A percentile compares a stretch with the other conserved stretches of the same genome.
Conservation (phyloP, 2,329 filamentous ascomycete genomes). For the Pseudocercospora pini-densiflorae region DNA sequence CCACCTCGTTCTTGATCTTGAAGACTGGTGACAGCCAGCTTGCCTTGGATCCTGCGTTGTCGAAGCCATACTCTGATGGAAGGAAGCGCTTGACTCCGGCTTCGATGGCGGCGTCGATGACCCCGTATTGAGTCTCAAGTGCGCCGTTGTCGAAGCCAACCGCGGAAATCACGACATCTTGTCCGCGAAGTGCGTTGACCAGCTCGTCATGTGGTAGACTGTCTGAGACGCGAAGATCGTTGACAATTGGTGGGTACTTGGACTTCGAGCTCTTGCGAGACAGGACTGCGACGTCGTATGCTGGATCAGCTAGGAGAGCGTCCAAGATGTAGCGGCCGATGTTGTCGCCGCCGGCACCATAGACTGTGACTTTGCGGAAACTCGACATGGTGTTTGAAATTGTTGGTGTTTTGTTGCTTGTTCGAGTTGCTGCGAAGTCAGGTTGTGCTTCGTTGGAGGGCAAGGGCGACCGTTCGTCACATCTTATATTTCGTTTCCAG, state of each 20-base stretch:
- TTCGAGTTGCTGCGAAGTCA: too few species aligned
- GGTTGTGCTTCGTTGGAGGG: neutral
- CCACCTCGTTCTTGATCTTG: slow-evolving; percentile 39
- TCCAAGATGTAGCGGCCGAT: slow-evolving; percentile 25
- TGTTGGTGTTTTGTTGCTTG: neutral
- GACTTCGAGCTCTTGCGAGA: slow-evolving; percentile 23
- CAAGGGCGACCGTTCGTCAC: neutral
- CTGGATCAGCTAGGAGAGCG: slow-evolving; percentile 19
- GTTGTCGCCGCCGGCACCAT: slow-evolving; percentile 28
- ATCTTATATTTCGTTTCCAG: neutral
- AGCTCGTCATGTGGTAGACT: slow-evolving; percentile 35
- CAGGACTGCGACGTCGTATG: slow-evolving; percentile 23
- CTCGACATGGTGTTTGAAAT: neutral
- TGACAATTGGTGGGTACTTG: slow-evolving; percentile 18
- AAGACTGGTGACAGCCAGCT: slow-evolving; percentile 39
- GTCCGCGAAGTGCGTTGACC: slow-evolving; percentile 40
- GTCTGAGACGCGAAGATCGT: slow-evolving; percentile 19
- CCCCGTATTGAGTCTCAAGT: slow-evolving; percentile 34
- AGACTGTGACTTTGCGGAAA: slow-evolving; percentile 20
- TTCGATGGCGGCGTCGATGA: slow-evolving; percentile 48
- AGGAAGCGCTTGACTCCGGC: slow-evolving; percentile 48
- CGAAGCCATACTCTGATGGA: slow-evolving; percentile 48
- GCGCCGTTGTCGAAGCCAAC: slow-evolving; percentile 36
- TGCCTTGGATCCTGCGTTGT: slow-evolving; percentile 41
- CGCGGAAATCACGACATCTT: slow-evolving; percentile 44